Base-by-base conservation (phyloP, 23 red algal species). In the Gracilaria gracilis region DNA sequence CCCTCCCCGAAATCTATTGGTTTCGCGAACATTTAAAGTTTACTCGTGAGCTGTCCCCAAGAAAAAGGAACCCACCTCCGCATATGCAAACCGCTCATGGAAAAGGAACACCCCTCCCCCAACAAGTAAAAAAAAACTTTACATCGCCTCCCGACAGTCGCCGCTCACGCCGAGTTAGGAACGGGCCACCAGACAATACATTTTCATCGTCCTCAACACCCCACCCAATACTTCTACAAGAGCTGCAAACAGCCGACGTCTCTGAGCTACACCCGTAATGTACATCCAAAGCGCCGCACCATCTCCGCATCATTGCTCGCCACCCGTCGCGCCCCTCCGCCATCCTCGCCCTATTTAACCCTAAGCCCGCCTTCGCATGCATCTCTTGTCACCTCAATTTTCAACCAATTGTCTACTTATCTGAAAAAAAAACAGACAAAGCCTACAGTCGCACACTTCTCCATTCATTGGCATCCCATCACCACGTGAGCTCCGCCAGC, bases 401-500 rank as follows among this genome's bases (percentile, higher is more conserved):
- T 55, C 51, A 55, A 20, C 51, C 51, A 55, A 55, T 55, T 15
- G 44, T 48, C 44, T 12, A 12, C 44, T 48, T 48, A 5, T 15
- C 51, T 55, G 51, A 15, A 17, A 55, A 55, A 55, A 20, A 55
- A 15, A 55, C 8, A 55, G 19, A 20, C 1, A 15, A 6, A 55
- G 1, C 51, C 9, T 55, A 48, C 19, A 19, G 9, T 55, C 17
- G 1, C 11, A 64, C 59, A 19, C 19, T 31, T 64, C 24, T 32
- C 24, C 21, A 3, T 59, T 19, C 17, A 7, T 59, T 33, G 4
- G 25, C 61, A 33, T 65, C 61, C 5, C 61, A 1, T n/a, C 14
- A n/a, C n/a, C n/a, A n/a, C n/a, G n/a, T 58, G 14, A 3, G 55
- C 59, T 27, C 32, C 64, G 64, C 64, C 64, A 69, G 64, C 64